phyloP scores from a whole-genome alignment of 495 filamentous ascomycete species.

The Parathielavia hyrcaniae region DNA sequence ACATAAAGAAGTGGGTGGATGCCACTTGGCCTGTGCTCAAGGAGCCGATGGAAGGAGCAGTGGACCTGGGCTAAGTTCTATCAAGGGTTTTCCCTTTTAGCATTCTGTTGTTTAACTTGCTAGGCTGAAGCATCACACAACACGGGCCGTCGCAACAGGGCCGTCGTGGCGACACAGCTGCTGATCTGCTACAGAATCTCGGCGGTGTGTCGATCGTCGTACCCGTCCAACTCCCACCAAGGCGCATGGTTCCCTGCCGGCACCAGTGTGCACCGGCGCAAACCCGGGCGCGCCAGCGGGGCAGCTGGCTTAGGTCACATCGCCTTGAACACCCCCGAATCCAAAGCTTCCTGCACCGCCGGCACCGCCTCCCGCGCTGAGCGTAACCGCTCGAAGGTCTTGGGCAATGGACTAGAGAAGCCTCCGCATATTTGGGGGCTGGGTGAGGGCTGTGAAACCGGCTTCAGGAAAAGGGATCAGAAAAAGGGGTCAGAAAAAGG shows the following conservation, averaged over 20 bases:
- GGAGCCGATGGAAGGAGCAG: no score
- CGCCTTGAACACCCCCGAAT: not conserved
- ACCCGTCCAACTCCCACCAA: constrained; percentile 13
- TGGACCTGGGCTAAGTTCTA: constrained; percentile 9
- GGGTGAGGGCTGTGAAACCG: no score
- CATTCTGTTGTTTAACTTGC: no score
- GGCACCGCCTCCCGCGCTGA: not conserved
- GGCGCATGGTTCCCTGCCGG: constrained; percentile 1
- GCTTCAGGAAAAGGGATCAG: no score
- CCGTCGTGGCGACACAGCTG: constrained; percentile 2
- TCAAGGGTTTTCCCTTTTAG: no score
- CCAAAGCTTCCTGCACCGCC: not conserved
- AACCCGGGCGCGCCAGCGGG: constrained; percentile 6
- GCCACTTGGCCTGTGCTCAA: no score
- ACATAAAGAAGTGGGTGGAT: no score
- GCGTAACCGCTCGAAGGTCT: not conserved
- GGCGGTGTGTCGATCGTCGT: constrained; percentile 13
- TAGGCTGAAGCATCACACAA: constrained; percentile 1
- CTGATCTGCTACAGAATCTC: constrained; percentile 7
- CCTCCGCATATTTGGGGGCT: no score
- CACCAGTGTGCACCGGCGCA: not conserved
- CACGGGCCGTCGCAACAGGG: constrained; percentile 1
- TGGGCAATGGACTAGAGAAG: not conserved
- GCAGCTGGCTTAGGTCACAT: constrained; percentile 9
- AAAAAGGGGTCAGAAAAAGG: no score